These are phyloP conservation scores for Trichopus zeylanicus DNA, from an alignment of 116 monocot species.

Conservation along the genomic window DNA sequence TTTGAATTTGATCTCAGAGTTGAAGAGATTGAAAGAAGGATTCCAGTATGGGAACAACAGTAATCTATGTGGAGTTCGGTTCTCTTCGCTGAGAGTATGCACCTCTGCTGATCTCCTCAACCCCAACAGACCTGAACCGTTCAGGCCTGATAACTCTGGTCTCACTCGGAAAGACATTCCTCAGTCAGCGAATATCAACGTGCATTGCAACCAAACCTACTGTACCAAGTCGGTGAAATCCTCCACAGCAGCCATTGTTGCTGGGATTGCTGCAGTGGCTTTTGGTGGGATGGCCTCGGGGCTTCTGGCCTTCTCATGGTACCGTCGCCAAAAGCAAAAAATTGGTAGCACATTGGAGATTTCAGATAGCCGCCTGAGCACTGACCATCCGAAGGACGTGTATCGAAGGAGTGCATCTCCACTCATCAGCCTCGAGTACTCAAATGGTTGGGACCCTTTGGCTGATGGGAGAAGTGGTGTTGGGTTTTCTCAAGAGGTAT, in stretches of 20 bases:
- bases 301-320: constrained; percentile 44
- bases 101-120: constrained; percentile 36
- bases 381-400: constrained; percentile 55
- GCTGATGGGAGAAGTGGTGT: constrained; percentile 30
- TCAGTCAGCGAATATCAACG: constrained; percentile 42
- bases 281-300: constrained; percentile 27
- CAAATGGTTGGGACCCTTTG: constrained; percentile 74
- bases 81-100: constrained; percentile 34
- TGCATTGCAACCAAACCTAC: constrained; percentile 19
- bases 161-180: constrained; percentile 40
- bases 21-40: constrained; percentile 39
- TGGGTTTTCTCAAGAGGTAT: constrained; percentile 46
- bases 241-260: constrained; percentile 18
- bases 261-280: constrained; percentile 26
- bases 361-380: constrained; percentile 56
- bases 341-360: constrained; percentile 63
- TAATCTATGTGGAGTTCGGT: constrained; percentile 55
- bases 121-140: constrained; percentile 55
- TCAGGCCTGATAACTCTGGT: constrained; percentile 13
- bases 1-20: constrained; percentile 24
- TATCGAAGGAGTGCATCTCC: constrained; percentile 47
- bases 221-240: constrained; percentile 32
- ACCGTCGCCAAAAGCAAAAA: constrained; percentile 70
- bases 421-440: constrained; percentile 71
- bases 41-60: constrained; percentile 58